Conservation (phyloP, 148 eudicot species). For the Selenicereus undatus region DNA sequence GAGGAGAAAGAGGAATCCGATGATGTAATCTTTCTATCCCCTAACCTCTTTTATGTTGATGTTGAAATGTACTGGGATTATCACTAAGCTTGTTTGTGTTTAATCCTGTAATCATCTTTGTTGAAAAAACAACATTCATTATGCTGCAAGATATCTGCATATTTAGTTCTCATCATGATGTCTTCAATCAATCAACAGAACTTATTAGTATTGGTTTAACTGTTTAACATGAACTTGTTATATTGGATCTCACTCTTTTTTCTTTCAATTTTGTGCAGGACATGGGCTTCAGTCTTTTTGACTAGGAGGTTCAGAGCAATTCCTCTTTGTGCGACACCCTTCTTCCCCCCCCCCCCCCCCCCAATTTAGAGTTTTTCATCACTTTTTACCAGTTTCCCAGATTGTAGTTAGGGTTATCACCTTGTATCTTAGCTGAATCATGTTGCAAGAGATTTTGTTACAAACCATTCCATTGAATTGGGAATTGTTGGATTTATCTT, state of each 20-base stretch:
- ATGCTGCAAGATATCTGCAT: not conserved
- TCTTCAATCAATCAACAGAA: no score
- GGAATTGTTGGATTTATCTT: conserved; percentile 14
- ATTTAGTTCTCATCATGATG: no score
- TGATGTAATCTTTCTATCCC: conserved; percentile 31
- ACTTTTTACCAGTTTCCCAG: conserved; percentile 7
- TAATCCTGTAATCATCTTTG: no score
- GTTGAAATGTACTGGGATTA: not conserved
- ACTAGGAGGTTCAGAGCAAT: conserved; percentile 15
- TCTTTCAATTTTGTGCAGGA: conserved; percentile 33
- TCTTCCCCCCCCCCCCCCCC: not conserved
- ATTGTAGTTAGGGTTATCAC: conserved; percentile 17
- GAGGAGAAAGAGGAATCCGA: conserved; percentile 62
- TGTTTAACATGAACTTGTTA: not conserved
- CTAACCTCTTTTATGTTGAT: conserved; percentile 1
- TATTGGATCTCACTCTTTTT: not conserved
- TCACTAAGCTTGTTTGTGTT: not conserved
- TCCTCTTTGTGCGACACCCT: conserved; percentile 1
- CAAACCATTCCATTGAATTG: conserved; percentile 11
- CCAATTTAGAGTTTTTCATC: conserved; percentile 8
- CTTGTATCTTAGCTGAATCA: conserved; percentile 11
- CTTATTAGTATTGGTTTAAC: no score
- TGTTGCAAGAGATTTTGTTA: conserved; percentile 4
- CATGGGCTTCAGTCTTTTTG: conserved; percentile 48
- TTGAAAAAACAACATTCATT: no score